phyloP scores from a whole-genome alignment of 2,329 filamentous ascomycete species.

The Pseudogymnoascus verrucosus region DNA sequence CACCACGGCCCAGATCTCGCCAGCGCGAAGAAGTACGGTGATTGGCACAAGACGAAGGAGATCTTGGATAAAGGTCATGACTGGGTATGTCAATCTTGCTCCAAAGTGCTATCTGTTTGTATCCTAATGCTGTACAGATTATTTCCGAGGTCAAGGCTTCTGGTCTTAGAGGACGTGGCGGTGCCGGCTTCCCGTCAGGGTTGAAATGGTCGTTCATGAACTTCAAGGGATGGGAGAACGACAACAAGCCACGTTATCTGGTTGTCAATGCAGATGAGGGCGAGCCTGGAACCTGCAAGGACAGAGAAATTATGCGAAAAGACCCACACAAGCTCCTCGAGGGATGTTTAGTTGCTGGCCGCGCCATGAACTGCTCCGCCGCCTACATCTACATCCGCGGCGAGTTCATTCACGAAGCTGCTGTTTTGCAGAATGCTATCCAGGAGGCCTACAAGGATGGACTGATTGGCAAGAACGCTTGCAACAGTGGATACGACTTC shows the following conservation, averaged over 20 bases:
- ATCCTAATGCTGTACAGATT: slow-evolving; percentile 47
- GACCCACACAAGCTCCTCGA: slow-evolving; percentile 98
- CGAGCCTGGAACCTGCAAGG: slow-evolving; percentile 98
- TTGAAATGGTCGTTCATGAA: slow-evolving; percentile 99
- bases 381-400: slow-evolving; percentile 99
- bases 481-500: slow-evolving; percentile 93
- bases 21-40: slow-evolving; percentile 93
- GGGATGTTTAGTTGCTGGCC: slow-evolving; percentile 89
- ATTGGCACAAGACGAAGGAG: slow-evolving; percentile 99
- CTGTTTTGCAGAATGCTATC: slow-evolving; percentile 87
- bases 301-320: slow-evolving; percentile 99
- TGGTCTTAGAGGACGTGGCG: slow-evolving; percentile 88
- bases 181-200: slow-evolving; percentile 94
- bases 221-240: slow-evolving; percentile 99
- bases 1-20: slow-evolving; percentile 87
- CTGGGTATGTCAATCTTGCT: slow-evolving; percentile 48
- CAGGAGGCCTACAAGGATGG: slow-evolving; percentile 95
- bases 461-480: slow-evolving; percentile 96
- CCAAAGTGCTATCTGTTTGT: neutral
- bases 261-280: slow-evolving; percentile 99
- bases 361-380: slow-evolving; percentile 97
- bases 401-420: slow-evolving; percentile 94
- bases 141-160: slow-evolving; percentile 97
- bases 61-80: slow-evolving; percentile 95
- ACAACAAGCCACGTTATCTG: slow-evolving; percentile 87